A percentile compares a stretch with the other conserved stretches of the same genome.
These are phyloP conservation scores for Pythium chondricola DNA, from an alignment of 352 stramenopile species.

Conservation along the genomic window DNA sequence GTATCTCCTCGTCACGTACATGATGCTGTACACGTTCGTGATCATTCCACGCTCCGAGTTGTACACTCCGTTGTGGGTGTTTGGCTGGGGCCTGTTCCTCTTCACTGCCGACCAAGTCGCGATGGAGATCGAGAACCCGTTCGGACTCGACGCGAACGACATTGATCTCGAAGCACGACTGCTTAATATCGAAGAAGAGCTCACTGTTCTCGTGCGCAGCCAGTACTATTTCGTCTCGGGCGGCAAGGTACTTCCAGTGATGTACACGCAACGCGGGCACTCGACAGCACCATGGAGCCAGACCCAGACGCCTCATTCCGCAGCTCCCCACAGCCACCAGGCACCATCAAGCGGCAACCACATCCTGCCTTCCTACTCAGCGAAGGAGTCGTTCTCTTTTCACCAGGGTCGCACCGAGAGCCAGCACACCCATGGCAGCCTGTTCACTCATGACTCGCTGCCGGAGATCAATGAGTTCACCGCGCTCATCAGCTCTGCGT, in stretches of 20 bases:
- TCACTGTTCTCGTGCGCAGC: slow-evolving; percentile 72
- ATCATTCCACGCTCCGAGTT: slow-evolving; percentile 67
- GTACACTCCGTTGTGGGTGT: slow-evolving; percentile 76
- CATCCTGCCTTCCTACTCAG: background rate
- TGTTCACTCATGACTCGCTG: slow-evolving; percentile 39
- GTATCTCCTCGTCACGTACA: slow-evolving; percentile 60
- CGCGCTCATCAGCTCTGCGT: slow-evolving; percentile 35
- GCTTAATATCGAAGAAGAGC: slow-evolving; percentile 75
- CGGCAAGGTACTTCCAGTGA: slow-evolving; percentile 23
- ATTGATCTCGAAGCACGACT: slow-evolving; percentile 72
- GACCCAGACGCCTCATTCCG: background rate
- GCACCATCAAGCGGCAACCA: background rate
- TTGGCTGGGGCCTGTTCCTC: slow-evolving; percentile 73
- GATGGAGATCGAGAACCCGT: slow-evolving; percentile 81
- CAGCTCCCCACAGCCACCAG: background rate
- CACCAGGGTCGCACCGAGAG: slow-evolving; percentile 57
- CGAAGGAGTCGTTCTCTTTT: slow-evolving; percentile 49
- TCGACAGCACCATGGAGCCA: slow-evolving; percentile 8
- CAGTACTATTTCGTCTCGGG: slow-evolving; percentile 78
- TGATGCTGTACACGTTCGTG: slow-evolving; percentile 82
- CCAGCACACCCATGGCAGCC: slow-evolving; percentile 22
- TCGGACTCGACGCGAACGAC: slow-evolving; percentile 74
- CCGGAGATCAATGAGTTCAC: slow-evolving; percentile 76
- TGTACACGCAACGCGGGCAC: slow-evolving; percentile 8
- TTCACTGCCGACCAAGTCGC: slow-evolving; percentile 80